Evolutionary conservation across 352 stramenopile species (phyloP).

Genomic region (Phytophthora foliorum): DNA sequence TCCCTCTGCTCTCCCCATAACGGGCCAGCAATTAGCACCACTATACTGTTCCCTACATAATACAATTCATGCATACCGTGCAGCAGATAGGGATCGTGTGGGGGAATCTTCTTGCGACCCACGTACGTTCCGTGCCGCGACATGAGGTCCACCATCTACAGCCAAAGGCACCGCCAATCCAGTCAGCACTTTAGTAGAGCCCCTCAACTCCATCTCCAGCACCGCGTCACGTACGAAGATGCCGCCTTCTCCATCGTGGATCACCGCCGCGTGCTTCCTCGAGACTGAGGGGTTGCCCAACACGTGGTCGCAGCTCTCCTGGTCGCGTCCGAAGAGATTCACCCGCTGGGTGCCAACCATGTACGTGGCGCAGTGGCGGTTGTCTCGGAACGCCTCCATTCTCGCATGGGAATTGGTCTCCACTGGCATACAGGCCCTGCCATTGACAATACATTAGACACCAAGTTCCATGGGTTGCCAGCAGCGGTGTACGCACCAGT

Average conservation of each 20-base stretch:
- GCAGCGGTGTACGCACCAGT: slow-evolving; percentile 55
- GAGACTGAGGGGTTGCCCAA: slow-evolving; percentile 90
- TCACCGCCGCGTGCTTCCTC: slow-evolving; percentile 87
- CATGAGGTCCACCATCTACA: slow-evolving; percentile 90
- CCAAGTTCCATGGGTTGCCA: not conserved
- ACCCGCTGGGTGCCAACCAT: slow-evolving; percentile 87
- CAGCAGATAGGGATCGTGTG: slow-evolving; percentile 85
- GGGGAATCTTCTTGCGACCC: slow-evolving; percentile 84
- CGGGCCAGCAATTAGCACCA: not conserved
- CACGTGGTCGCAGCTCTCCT: slow-evolving; percentile 88
- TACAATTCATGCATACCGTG: slow-evolving; percentile 51
- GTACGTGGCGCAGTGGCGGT: slow-evolving; percentile 84
- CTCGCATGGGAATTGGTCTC: slow-evolving; percentile 76
- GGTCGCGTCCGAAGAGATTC: slow-evolving; percentile 87
- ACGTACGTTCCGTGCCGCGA: slow-evolving; percentile 90
- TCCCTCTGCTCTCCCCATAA: slow-evolving; percentile 54
- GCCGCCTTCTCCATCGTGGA: slow-evolving; percentile 82
- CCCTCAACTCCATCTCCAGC: not conserved
- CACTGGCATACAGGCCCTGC: slow-evolving; percentile 72
- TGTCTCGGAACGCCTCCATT: slow-evolving; percentile 81
- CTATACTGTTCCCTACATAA: not conserved
- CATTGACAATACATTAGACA: not conserved
- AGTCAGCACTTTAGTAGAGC: slow-evolving; percentile 14
- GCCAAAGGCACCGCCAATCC: slow-evolving; percentile 1
- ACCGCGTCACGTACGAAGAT: slow-evolving; percentile 73